Evolutionary conservation across 2,329 filamentous ascomycete genomes (phyloP).

Genomic region (Penicillium hordei): DNA sequence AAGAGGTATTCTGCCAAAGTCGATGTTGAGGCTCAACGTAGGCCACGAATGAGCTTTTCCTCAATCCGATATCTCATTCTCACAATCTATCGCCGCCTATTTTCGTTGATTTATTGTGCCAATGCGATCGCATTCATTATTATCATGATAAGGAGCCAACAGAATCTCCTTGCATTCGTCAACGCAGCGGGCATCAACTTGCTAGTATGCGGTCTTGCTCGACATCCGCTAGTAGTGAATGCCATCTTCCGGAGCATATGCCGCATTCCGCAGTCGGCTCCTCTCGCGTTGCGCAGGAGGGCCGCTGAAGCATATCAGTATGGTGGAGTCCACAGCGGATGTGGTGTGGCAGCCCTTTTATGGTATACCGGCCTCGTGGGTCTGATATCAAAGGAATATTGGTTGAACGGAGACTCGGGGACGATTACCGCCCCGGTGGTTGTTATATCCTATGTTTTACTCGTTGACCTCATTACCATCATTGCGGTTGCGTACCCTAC

Average conservation of each 20-base stretch:
- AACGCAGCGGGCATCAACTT: background rate
- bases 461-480: background rate
- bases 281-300: background rate
- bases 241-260: background rate
- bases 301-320: background rate
- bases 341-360: background rate
- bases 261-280: background rate
- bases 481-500: background rate
- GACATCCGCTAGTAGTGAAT: background rate
- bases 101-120: background rate
- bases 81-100: background rate
- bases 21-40: background rate
- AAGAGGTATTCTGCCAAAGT: background rate
- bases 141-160: background rate
- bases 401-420: background rate
- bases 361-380: background rate
- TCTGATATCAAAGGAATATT: background rate
- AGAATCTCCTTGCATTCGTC: background rate
- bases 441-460: background rate
- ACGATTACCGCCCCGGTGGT: background rate
- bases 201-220: background rate
- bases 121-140: background rate
- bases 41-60: background rate
- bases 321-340: background rate
- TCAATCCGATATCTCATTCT: background rate